A percentile compares a stretch with the other conserved stretches of the same genome.
Conservation (phyloP, 129 eudicot genomes). For the Helianthus annuus region DNA sequence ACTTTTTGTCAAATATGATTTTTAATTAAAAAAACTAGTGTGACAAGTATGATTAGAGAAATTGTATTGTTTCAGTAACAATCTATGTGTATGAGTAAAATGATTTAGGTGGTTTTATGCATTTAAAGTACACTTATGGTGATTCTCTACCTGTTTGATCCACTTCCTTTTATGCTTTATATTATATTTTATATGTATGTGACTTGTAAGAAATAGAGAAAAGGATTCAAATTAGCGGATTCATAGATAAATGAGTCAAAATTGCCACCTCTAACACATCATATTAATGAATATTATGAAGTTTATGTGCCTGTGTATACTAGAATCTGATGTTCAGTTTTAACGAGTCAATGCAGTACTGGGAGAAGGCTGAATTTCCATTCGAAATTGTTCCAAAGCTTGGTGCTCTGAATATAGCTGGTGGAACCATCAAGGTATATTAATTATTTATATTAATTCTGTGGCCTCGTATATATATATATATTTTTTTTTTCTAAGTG, state of each 20-base stretch:
- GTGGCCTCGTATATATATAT: too few relatives aligned
- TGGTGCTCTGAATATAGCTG: conserved; percentile 77
- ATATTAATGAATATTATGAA: neutral
- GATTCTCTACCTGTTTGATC: neutral
- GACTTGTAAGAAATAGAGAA: neutral
- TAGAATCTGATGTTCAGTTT: conserved; percentile 28
- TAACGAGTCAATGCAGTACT: conserved; percentile 60
- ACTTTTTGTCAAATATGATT: neutral
- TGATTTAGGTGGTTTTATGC: neutral
- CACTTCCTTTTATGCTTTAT: neutral
- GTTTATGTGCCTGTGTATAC: neutral
- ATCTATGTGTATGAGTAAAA: neutral
- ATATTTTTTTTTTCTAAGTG: neutral
- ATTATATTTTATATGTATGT: neutral
- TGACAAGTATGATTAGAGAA: neutral
- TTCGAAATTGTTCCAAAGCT: conserved; percentile 88
- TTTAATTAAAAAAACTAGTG: neutral
- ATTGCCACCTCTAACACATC: neutral
- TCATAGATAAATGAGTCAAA: neutral
- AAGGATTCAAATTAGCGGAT: neutral
- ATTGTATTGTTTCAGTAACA: neutral
- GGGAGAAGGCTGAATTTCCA: conserved; percentile 99
- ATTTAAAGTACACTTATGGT: neutral
- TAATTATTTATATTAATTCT: conserved; percentile 23
- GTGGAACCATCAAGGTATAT: conserved; percentile 91